Evolutionary conservation across 2,329 filamentous ascomycete species (phyloP).

Genomic region (Fusarium pseudoanthophilum): DNA sequence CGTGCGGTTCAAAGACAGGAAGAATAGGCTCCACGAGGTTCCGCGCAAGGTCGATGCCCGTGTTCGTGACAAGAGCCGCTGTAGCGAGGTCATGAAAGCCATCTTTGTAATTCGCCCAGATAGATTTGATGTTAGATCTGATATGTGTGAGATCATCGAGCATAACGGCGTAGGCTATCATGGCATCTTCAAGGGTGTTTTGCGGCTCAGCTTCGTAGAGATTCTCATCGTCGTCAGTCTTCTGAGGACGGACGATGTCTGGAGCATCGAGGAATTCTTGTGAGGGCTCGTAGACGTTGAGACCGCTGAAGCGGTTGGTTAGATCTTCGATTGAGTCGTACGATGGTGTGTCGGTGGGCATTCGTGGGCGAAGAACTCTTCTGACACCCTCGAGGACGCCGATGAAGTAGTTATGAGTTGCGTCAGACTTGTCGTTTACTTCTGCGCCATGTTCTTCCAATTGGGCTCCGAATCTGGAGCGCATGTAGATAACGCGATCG

Average conservation of each 20-base stretch:
- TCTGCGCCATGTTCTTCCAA: neutral
- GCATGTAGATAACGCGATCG: neutral
- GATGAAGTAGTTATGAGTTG: neutral
- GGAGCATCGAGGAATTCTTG: neutral
- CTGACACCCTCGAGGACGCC: conserved; percentile 50
- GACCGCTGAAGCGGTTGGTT: neutral
- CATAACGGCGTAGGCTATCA: conserved; percentile 44
- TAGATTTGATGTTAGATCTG: neutral
- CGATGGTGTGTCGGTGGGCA: conserved; percentile 32
- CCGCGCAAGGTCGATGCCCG: neutral
- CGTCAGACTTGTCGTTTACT: neutral
- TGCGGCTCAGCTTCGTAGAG: conserved; percentile 49
- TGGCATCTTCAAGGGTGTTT: conserved; percentile 39
- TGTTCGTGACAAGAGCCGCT: neutral
- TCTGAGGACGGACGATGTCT: neutral
- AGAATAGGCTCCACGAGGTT: neutral
- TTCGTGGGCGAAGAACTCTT: conserved; percentile 42
- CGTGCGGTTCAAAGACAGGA: neutral
- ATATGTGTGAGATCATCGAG: conserved; percentile 41
- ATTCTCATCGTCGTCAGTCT: neutral
- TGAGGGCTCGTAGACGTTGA: neutral
- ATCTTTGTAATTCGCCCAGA: neutral
- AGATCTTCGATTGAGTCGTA: neutral
- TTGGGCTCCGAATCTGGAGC: neutral
- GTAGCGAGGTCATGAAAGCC: neutral